These are phyloP conservation scores for Microcyclospora pomicola DNA, from an alignment of 2,329 filamentous ascomycete genomes.

Conservation along the genomic window DNA sequence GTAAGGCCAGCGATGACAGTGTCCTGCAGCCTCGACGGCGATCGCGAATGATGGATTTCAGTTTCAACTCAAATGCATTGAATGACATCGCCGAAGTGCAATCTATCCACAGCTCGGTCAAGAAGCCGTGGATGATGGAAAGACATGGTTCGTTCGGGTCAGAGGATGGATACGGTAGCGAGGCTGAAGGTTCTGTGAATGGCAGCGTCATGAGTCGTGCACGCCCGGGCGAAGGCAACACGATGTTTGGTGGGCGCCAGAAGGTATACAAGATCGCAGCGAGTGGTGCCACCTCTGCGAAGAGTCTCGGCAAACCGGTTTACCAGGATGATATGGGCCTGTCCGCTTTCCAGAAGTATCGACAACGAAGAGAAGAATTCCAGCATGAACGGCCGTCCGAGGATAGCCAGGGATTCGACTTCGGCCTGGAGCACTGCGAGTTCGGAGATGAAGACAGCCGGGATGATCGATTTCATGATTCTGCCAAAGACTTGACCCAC, in stretches of 20 bases:
- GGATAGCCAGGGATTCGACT: conserved; percentile 21
- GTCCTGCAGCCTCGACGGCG: conserved; percentile 72
- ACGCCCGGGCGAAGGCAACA: conserved; percentile 77
- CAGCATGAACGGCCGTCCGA: conserved; percentile 22
- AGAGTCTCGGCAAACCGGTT: conserved; percentile 52
- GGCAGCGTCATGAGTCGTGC: conserved; percentile 72
- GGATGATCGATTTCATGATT: conserved; percentile 36
- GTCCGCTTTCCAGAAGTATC: conserved; percentile 71
- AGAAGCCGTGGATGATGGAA: conserved; percentile 43
- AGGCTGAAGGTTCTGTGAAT: conserved; percentile 46
- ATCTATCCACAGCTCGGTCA: conserved; percentile 53
- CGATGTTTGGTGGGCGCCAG: conserved; percentile 85
- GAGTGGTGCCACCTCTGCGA: conserved; percentile 23
- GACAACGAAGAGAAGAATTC: conserved; percentile 41
- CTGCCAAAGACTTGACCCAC: conserved; percentile 24
- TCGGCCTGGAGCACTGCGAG: conserved; percentile 20
- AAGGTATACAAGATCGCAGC: conserved; percentile 80
- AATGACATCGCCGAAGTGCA: conserved; percentile 84
- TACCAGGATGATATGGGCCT: conserved; percentile 79
- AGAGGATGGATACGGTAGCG: conserved; percentile 45
- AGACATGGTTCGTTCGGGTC: conserved; percentile 53
- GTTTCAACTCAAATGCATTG: conserved; percentile 43
- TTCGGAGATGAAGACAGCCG: conserved; percentile 27
- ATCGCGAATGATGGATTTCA: conserved; percentile 63
- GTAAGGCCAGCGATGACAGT: conserved; percentile 91